These are phyloP conservation scores for Fusarium abutilonis DNA, from an alignment of 2,329 filamentous ascomycete species.

Conservation along the genomic window DNA sequence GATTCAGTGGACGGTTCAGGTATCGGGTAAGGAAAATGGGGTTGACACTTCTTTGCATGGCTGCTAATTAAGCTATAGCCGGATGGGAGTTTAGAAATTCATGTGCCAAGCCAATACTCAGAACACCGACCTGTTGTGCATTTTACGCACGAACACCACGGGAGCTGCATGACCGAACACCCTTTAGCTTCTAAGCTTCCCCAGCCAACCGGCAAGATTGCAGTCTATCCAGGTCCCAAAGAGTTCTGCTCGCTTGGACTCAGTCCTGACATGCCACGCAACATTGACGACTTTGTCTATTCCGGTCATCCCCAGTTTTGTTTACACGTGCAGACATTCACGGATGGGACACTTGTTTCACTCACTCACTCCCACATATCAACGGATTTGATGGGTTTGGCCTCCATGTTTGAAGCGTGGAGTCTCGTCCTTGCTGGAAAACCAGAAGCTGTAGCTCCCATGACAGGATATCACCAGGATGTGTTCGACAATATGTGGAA, in stretches of 20 bases:
- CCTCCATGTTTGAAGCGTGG: conserved; percentile 22
- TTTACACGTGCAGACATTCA: conserved; percentile 21
- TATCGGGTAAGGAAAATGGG: conserved; percentile 1
- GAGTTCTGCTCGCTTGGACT: conserved; percentile 20
- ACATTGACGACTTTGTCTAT: conserved; percentile 16
- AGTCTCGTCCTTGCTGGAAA: conserved; percentile 11
- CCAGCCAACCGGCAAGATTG: neutral
- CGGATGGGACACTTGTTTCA: conserved; percentile 22
- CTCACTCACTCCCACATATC: conserved; percentile 17
- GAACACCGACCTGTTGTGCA: conserved; percentile 2
- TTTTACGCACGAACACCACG: conserved; percentile 10
- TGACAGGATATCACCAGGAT: conserved; percentile 15
- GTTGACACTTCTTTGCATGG: no score
- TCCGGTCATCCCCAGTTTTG: conserved; percentile 19
- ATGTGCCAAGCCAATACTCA: conserved; percentile 5
- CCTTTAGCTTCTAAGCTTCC: conserved; percentile 14
- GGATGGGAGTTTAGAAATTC: conserved; percentile 15
- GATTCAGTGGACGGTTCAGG: conserved; percentile 19
- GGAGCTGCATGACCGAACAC: neutral
- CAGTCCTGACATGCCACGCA: conserved; percentile 4
- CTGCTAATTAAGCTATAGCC: neutral
- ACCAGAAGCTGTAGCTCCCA: neutral
- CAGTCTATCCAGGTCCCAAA: conserved; percentile 11
- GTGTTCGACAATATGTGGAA: neutral
- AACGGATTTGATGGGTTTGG: conserved; percentile 19